These are phyloP conservation scores for Volvox reticuliferus DNA, from an alignment of 139 green algal genomes.

Conservation along the genomic window DNA sequence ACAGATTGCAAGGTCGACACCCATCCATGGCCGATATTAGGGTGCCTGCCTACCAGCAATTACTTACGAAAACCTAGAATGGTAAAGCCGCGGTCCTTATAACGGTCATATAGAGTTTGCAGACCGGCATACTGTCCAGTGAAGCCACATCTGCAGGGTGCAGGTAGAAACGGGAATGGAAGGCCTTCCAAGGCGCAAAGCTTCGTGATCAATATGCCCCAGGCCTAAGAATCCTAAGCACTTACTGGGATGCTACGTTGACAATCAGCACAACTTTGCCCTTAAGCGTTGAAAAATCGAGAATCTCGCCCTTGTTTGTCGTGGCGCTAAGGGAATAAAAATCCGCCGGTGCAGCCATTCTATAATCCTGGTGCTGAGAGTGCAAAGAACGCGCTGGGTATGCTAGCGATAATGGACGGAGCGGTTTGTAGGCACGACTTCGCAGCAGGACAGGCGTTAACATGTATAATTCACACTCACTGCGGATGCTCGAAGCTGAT, in stretches of 20 bases:
- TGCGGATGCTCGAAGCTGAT: too few species aligned
- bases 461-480: background rate
- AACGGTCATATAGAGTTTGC: slow-evolving; percentile 80
- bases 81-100: slow-evolving; percentile 72
- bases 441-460: background rate
- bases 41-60: background rate
- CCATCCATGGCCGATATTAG: too few species aligned
- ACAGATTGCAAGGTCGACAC: background rate
- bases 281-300: slow-evolving; percentile 11
- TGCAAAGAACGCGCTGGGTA: background rate
- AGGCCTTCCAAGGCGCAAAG: too few species aligned
- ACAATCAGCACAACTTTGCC: slow-evolving; percentile 81
- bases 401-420: background rate
- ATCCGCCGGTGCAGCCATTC: background rate
- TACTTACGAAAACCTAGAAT: slow-evolving; percentile 78
- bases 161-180: too few species aligned
- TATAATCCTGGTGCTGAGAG: background rate
- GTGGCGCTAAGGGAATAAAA: slow-evolving; percentile 15
- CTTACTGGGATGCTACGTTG: slow-evolving; percentile 80
- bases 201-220: background rate
- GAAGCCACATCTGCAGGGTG: slow-evolving; percentile 51
- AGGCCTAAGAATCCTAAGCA: background rate
- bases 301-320: slow-evolving; percentile 35
- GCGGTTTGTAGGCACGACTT: background rate
- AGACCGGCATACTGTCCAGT: slow-evolving; percentile 74